These are phyloP conservation scores for Penicillium aurantiogriseum DNA, from an alignment of 2,329 filamentous ascomycete genomes.

Conservation along the genomic window DNA sequence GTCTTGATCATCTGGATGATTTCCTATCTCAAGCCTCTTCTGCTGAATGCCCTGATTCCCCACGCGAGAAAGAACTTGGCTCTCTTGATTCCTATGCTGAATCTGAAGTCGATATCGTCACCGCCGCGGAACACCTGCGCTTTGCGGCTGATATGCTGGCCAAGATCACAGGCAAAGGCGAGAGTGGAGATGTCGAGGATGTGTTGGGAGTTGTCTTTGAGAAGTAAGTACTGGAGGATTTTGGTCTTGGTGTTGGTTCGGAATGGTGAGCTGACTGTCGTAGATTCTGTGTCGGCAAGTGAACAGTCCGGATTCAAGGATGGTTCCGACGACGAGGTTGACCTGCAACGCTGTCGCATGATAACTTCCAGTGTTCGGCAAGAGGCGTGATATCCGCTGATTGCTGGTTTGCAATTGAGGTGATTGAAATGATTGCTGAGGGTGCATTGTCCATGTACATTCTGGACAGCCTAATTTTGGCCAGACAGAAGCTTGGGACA, in stretches of 20 bases:
- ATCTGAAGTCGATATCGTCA: constrained; percentile 69
- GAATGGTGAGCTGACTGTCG: constrained; percentile 15
- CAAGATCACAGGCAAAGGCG: constrained; percentile 81
- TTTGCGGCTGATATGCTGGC: constrained; percentile 77
- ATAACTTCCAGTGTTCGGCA: no score
- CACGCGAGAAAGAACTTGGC: constrained; percentile 14
- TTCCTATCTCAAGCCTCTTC: constrained; percentile 63
- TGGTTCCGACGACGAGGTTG: neutral
- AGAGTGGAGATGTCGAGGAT: constrained; percentile 87
- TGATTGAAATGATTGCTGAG: neutral
- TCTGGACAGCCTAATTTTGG: neutral
- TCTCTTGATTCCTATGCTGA: constrained; percentile 12
- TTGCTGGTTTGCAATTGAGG: neutral
- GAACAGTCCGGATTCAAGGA: constrained; percentile 11
- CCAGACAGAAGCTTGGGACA: neutral
- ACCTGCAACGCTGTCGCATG: neutral
- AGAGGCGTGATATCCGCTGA: neutral
- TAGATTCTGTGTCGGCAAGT: constrained; percentile 60
- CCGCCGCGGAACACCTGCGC: constrained; percentile 85
- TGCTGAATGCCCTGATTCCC: constrained; percentile 1
- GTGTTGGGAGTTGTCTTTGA: constrained; percentile 96
- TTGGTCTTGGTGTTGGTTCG: constrained; percentile 3
- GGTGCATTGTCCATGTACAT: neutral
- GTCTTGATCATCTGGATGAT: constrained; percentile 66
- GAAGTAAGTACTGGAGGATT: constrained; percentile 62